phyloP scores from a whole-genome alignment of 306 rosid genomes.

The Prunus mira region DNA sequence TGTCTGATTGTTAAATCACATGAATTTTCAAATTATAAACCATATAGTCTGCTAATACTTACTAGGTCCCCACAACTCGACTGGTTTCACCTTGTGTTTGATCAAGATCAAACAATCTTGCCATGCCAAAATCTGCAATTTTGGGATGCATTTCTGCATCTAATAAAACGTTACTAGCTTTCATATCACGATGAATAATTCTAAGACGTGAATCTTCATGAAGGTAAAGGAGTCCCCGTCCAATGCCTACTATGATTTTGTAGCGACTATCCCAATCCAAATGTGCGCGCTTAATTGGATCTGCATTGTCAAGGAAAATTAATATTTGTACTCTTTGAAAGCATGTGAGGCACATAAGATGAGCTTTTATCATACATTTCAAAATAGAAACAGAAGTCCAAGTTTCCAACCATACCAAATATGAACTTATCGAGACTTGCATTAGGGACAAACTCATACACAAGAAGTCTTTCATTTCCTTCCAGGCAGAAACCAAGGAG shows the following conservation, averaged over 20 bases:
- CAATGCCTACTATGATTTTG: conserved; percentile 10
- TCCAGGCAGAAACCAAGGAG: conserved; percentile 15
- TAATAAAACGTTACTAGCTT: not conserved
- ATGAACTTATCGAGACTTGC: conserved; percentile 18
- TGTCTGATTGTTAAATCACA: not conserved
- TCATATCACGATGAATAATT: not conserved
- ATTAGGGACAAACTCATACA: conserved; percentile 11
- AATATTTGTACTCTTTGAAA: not conserved
- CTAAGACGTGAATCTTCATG: conserved; percentile 6
- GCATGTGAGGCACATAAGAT: not conserved
- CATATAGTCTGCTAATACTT: not conserved
- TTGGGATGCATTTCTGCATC: not conserved
- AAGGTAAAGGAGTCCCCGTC: not conserved
- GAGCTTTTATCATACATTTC: not conserved
- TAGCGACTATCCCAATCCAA: not conserved
- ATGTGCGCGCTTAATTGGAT: not conserved
- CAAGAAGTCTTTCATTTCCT: conserved; percentile 21
- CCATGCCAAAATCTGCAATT: conserved; percentile 8
- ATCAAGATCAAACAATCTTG: not conserved
- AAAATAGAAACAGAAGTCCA: not conserved
- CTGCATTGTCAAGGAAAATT: not conserved
- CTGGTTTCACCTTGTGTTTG: not conserved
- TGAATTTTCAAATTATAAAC: not conserved
- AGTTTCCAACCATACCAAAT: conserved; percentile 2
- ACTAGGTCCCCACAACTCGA: not conserved